A percentile compares a stretch with the other conserved stretches of the same genome.
phyloP scores from a whole-genome alignment of 345 rosid genomes.

The Lagerstroemia speciosa region DNA sequence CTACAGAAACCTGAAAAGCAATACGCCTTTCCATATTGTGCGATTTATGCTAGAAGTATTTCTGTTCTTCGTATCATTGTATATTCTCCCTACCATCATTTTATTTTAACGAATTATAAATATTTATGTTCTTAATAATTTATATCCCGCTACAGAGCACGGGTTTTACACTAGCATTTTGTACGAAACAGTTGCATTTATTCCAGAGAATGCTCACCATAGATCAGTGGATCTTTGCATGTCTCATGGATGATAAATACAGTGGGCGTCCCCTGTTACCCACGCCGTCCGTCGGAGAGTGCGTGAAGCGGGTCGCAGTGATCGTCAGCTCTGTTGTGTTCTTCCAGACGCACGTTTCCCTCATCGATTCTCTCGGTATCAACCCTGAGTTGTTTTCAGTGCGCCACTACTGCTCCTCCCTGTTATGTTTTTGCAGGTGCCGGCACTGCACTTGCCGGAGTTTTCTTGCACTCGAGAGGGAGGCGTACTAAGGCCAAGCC shows the following conservation, averaged over 20 bases:
- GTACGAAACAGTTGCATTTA: background rate
- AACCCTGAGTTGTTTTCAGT: background rate
- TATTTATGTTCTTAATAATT: no score
- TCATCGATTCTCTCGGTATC: slow-evolving; percentile 78
- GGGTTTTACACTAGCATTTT: no score
- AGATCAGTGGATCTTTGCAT: slow-evolving; percentile 28
- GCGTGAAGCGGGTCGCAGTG: slow-evolving; percentile 98
- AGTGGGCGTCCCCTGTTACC: slow-evolving; percentile 93
- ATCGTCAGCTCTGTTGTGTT: slow-evolving; percentile 93
- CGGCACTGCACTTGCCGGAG: slow-evolving; percentile 37
- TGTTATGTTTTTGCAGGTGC: no score
- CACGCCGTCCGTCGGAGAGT: slow-evolving; percentile 98
- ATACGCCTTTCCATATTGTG: no score
- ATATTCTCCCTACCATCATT: no score
- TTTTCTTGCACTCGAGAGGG: slow-evolving; percentile 34
- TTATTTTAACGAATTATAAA: no score
- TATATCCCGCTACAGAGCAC: no score
- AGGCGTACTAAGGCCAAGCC: slow-evolving; percentile 32
- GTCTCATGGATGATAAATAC: slow-evolving; percentile 92
- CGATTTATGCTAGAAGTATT: no score
- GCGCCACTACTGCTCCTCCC: no score
- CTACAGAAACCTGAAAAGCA: no score
- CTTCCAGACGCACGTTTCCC: slow-evolving; percentile 78
- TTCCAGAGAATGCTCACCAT: slow-evolving; percentile 4
- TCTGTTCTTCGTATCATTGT: no score